Percentiles rank a stretch among this genome's conserved stretches.
Conservation (phyloP, 2,329 filamentous ascomycete species). For the Geosmithia morbida region DNA sequence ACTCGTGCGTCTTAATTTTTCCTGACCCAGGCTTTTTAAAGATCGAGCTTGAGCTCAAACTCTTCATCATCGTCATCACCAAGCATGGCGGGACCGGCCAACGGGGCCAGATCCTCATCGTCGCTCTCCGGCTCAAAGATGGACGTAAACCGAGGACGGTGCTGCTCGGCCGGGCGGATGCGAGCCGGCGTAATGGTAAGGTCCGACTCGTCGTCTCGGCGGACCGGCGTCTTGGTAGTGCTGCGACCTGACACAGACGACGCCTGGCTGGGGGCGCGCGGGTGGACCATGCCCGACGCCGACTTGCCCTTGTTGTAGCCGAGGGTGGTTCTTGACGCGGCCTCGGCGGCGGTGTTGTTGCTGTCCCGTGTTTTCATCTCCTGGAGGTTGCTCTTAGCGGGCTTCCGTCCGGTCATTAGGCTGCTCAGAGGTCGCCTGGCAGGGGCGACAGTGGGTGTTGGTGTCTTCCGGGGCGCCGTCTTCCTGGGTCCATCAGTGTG, state of each 20-base stretch:
- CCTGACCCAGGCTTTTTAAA: conserved; percentile 6
- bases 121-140: conserved; percentile 42
- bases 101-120: conserved; percentile 15
- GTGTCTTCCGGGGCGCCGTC: background rate
- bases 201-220: conserved; percentile 7
- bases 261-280: conserved; percentile 5
- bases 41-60: conserved; percentile 37
- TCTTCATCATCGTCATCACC: conserved; percentile 36
- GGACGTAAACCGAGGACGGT: conserved; percentile 37
- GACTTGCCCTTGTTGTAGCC: conserved; percentile 70
- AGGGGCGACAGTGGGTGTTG: background rate
- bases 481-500: conserved; percentile 7
- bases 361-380: background rate
- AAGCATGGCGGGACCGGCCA: conserved; percentile 6
- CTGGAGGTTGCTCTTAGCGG: background rate
- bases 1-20: background rate
- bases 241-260: conserved; percentile 4
- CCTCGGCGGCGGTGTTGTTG: conserved; percentile 47
- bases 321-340: conserved; percentile 65
- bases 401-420: conserved; percentile 13
- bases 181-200: conserved; percentile 33
- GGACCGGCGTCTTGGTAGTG: conserved; percentile 5
- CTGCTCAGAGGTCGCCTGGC: conserved; percentile 13
- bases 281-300: conserved; percentile 29
- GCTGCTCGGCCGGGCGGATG: conserved; percentile 11